Evolutionary conservation across 306 rosid species (phyloP).

Genomic region (Vicia sativa): DNA sequence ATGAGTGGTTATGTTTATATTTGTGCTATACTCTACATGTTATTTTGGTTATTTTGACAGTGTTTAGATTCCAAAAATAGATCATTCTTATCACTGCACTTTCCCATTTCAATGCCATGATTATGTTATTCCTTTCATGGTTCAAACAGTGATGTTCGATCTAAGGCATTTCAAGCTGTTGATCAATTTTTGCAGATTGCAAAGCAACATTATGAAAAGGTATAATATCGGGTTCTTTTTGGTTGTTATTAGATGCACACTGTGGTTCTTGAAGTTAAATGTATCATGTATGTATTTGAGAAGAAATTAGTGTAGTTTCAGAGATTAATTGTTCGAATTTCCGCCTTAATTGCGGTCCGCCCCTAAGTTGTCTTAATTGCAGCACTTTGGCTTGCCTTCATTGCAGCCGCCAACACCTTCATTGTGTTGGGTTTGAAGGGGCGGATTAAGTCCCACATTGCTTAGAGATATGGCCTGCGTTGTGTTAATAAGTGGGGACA

Average conservation of each 20-base stretch:
- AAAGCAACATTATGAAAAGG: conserved; percentile 89
- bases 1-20: conserved; percentile 2
- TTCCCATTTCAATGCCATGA: conserved; percentile 8
- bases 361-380: too few relatives aligned
- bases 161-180: conserved; percentile 92
- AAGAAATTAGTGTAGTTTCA: conserved; percentile 33
- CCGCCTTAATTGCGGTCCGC: too few relatives aligned
- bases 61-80: conserved; percentile 32
- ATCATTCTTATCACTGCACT: conserved; percentile 24
- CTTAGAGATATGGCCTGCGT: too few relatives aligned
- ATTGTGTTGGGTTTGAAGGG: too few relatives aligned
- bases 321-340: too few relatives aligned
- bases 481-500: too few relatives aligned
- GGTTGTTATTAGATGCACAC: conserved; percentile 31
- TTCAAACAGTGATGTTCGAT: conserved; percentile 80
- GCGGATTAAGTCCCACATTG: too few relatives aligned
- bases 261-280: conserved; percentile 27
- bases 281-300: conserved; percentile 9
- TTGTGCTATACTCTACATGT: conserved; percentile 20
- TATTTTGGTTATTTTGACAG: conserved; percentile 34
- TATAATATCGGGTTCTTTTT: conserved; percentile 42
- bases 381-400: too few relatives aligned
- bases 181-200: conserved; percentile 86
- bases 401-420: too few relatives aligned
- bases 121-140: conserved; percentile 37